phyloP scores from a whole-genome alignment of 345 rosid genomes.

The Rhodamnia argentea region DNA sequence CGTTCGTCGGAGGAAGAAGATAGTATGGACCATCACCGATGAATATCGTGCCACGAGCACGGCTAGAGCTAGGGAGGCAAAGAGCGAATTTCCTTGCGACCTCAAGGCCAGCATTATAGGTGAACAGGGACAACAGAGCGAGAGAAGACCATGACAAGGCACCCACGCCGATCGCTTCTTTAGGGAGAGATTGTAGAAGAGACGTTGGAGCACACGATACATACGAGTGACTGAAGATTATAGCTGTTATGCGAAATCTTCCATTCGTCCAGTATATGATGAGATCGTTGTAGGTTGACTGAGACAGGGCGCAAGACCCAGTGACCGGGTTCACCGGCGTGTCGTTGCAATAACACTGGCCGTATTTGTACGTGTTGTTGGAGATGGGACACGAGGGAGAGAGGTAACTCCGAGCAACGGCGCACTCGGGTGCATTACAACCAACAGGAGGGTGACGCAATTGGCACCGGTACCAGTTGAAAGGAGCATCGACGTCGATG shows the following conservation, averaged over 20 bases:
- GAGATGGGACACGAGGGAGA: background rate
- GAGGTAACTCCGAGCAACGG: background rate
- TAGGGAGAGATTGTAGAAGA: background rate
- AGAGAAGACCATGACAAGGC: background rate
- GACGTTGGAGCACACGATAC: background rate
- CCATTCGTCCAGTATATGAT: background rate
- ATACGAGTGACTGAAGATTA: background rate
- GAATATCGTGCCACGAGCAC: slow-evolving; percentile 4
- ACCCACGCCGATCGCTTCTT: background rate
- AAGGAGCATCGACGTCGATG: background rate
- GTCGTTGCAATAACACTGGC: background rate
- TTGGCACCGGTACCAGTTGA: background rate
- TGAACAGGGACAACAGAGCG: background rate
- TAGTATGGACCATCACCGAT: slow-evolving; percentile 10
- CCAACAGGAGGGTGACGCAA: background rate
- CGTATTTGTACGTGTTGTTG: background rate
- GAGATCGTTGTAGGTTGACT: background rate
- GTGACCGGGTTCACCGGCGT: background rate
- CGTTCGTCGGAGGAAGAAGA: background rate
- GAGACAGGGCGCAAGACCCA: background rate
- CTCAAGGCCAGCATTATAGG: background rate
- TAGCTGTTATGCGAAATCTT: background rate
- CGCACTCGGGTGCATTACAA: background rate
- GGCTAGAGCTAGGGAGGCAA: slow-evolving; percentile 3
- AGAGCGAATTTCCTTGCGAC: slow-evolving; percentile 6